Evolutionary conservation across 768 basidiomycete genomes (phyloP).

Genomic region (Boletus reticulatus): DNA sequence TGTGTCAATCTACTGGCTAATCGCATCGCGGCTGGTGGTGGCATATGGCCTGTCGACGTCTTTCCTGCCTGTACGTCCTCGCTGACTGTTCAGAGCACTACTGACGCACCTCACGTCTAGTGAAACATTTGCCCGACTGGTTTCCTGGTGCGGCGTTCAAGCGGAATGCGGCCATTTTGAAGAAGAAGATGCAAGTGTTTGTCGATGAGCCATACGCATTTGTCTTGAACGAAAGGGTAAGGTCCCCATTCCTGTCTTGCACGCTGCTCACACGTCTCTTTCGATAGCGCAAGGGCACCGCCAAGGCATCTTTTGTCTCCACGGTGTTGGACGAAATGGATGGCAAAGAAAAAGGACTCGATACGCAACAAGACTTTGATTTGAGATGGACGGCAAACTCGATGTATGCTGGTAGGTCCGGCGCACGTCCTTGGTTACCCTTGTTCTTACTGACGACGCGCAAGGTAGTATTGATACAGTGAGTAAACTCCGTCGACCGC

Average conservation of each 20-base stretch:
- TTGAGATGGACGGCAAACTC: constrained; percentile 83
- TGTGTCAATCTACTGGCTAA: constrained; percentile 42
- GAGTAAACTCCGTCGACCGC: constrained; percentile 2
- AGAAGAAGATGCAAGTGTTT: constrained; percentile 59
- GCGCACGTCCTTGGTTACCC: not conserved
- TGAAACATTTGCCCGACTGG: constrained; percentile 62
- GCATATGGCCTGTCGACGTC: constrained; percentile 42
- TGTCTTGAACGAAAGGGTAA: constrained; percentile 56
- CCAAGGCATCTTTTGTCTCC: constrained; percentile 41
- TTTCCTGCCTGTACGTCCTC: constrained; percentile 34
- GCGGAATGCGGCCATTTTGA: constrained; percentile 59
- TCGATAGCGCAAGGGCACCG: constrained; percentile 35
- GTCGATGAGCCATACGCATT: constrained; percentile 62
- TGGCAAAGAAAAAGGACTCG: constrained; percentile 3
- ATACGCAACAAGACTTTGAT: constrained; percentile 54
- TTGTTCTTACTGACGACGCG: not conserved
- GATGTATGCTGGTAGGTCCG: constrained; percentile 55
- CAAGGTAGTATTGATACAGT: constrained; percentile 63
- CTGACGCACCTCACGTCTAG: constrained; percentile 16
- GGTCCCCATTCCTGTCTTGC: too few relatives aligned
- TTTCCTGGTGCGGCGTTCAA: constrained; percentile 68
- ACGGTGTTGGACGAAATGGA: constrained; percentile 47
- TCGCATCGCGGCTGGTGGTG: constrained; percentile 41
- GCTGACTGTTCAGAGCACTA: too few relatives aligned
- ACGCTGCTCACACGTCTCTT: not conserved